These are phyloP conservation scores for Isatis lusitanica DNA, from an alignment of 441 rosid species.

Conservation along the genomic window DNA sequence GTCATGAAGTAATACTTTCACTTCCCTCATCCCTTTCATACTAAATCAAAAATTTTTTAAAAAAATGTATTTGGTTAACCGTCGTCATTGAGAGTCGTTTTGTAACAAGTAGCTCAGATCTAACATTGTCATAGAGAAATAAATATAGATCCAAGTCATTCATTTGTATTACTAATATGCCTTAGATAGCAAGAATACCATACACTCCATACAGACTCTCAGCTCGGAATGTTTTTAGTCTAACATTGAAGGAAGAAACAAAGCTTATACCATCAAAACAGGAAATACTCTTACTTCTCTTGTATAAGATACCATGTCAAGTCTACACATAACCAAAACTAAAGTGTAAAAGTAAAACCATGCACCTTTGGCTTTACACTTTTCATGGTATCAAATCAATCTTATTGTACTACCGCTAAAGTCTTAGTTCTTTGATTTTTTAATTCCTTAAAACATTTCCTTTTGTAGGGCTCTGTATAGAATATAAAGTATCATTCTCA, in stretches of 20 bases:
- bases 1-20: not conserved
- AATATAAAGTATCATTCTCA: slow-evolving; percentile 4
- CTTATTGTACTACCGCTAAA: not conserved
- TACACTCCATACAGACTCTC: not conserved
- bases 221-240: not conserved
- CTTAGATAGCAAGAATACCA: not conserved
- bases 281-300: not conserved
- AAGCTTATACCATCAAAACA: not conserved
- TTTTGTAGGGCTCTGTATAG: not conserved
- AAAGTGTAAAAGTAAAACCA: not conserved
- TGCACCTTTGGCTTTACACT: not conserved
- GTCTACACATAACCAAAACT: not conserved
- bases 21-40: not conserved
- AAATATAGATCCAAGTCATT: not conserved
- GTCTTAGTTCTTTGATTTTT: not conserved
- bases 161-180: not conserved
- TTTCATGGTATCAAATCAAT: not conserved
- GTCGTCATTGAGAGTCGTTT: no score
- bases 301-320: not conserved
- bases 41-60: no score
- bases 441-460: not conserved
- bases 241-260: not conserved
- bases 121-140: not conserved
- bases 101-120: no score
- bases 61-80: no score